Conservation (phyloP, 371 early-diverging fungal species). For the Mortierella polycephala region DNA sequence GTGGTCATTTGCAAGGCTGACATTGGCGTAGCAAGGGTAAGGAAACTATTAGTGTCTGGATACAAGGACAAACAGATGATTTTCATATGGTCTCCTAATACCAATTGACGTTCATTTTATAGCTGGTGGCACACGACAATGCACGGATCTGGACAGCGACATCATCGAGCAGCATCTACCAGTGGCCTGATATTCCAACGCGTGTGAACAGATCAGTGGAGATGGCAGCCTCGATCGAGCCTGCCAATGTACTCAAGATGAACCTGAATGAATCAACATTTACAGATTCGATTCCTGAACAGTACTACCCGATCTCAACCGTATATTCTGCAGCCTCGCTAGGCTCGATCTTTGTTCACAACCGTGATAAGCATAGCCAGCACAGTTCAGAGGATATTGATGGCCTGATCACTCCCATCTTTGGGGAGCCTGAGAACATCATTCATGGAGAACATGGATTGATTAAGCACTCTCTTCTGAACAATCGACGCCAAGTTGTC, state of each 20-base stretch:
- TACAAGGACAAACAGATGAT: background rate
- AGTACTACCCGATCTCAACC: constrained; percentile 47
- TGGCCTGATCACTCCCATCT: constrained; percentile 46
- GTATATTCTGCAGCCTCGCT: constrained; percentile 53
- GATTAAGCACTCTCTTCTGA: constrained; percentile 73
- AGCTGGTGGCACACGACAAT: constrained; percentile 83
- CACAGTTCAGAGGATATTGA: constrained; percentile 54
- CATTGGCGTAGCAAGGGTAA: constrained; percentile 82
- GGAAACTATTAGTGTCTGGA: background rate
- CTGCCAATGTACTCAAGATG: constrained; percentile 51
- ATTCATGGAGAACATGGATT: constrained; percentile 74
- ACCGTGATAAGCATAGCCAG: constrained; percentile 44
- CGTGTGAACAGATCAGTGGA: constrained; percentile 31
- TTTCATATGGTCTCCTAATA: background rate
- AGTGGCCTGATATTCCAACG: constrained; percentile 73
- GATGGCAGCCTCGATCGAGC: constrained; percentile 31
- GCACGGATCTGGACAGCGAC: constrained; percentile 95
- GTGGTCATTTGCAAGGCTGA: constrained; percentile 89
- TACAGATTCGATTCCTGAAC: constrained; percentile 35
- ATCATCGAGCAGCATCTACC: constrained; percentile 71
- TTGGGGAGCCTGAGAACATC: constrained; percentile 44
- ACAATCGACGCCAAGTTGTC: constrained; percentile 88
- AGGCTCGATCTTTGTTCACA: constrained; percentile 31
- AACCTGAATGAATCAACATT: constrained; percentile 38
- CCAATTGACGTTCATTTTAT: background rate